Evolutionary conservation across 2,329 filamentous ascomycete genomes (phyloP), one percentile per base, ranked within the genome.

Genomic region (Dryadomyces quercivorus): DNA sequence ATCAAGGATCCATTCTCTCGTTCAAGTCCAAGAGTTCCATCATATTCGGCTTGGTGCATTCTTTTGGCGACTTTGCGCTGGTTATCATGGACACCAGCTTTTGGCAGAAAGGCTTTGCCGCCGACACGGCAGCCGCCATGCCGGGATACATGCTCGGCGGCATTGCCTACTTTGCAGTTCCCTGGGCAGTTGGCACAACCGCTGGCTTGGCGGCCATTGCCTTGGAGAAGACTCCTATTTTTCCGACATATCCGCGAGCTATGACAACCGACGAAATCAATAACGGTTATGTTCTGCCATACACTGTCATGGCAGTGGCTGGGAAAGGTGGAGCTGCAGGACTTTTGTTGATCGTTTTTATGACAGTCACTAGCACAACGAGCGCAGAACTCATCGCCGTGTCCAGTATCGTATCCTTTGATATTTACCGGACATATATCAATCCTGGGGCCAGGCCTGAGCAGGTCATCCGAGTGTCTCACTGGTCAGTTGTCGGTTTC

Each of bases 51-150:
- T 31, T 53, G 15, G 31, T 53, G 15, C 46, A 34, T 21, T n/a
- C 44, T 13, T 67, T 71, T 3, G 69, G 43, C 31, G 91, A 90
- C 69, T 93, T 91, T 56, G 85, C 78, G 54, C 89, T 86, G 1
- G 87, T 93, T 3, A 93, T 93, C 72, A 75, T 89, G 45, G 89
- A 93, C 64, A 90, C 91, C 59, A 83, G 85, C 13, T 95, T 93
- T 71, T 94, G 90, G 70, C 92, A 94, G 75, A 94, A 95, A 68
- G 89, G 88, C 13, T 94, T 95, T 61, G 88, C 90, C 8, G 89
- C 90, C 0, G 85, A 82, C 26, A 88, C 89, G 0, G 85, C 91
- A 0, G 82, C 91, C 57, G 90, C 89, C 0, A 78, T 95, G 3
- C 89, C 89, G 0, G 90, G 89, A 16, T 95, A 95, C 64, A 85